phyloP scores from a whole-genome alignment of 768 basidiomycete species.

The Lyophyllum decastes region DNA sequence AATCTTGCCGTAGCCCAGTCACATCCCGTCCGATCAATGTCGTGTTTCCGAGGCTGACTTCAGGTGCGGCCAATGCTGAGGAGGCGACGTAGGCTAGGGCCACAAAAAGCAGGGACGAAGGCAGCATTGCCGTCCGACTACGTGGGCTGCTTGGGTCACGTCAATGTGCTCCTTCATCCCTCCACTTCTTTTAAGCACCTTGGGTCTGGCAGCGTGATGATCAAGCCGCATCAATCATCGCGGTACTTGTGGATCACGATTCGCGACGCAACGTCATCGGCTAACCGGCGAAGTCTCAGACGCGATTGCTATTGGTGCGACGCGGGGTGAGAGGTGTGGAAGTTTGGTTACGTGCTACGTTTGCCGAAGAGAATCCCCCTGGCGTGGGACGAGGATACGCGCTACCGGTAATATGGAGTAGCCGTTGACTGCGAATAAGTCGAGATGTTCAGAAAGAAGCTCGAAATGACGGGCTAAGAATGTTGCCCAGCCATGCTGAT shows the following conservation, averaged over 20 bases:
- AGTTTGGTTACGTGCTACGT: no score
- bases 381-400: not conserved
- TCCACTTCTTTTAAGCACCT: not conserved
- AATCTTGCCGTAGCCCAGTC: conserved; percentile 37
- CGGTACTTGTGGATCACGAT: not conserved
- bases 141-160: not conserved
- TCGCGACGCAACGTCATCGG: not conserved
- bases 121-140: conserved; percentile 1
- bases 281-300: not conserved
- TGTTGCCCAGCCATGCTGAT: not conserved
- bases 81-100: conserved; percentile 1
- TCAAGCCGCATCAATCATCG: not conserved
- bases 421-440: not conserved
- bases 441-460: not conserved
- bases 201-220: not conserved
- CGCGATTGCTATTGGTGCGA: not conserved
- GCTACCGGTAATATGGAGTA: not conserved
- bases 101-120: conserved; percentile 3
- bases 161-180: no score
- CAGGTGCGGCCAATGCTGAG: conserved; percentile 24
- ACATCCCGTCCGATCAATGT: conserved; percentile 38
- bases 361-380: no score
- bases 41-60: conserved; percentile 39
- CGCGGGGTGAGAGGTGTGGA: not conserved
- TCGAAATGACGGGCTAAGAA: not conserved